Evolutionary conservation across 2,329 filamentous ascomycete genomes (phyloP), one percentile per base, ranked within the genome.

Genomic region (Arthrobotrys iridis): DNA sequence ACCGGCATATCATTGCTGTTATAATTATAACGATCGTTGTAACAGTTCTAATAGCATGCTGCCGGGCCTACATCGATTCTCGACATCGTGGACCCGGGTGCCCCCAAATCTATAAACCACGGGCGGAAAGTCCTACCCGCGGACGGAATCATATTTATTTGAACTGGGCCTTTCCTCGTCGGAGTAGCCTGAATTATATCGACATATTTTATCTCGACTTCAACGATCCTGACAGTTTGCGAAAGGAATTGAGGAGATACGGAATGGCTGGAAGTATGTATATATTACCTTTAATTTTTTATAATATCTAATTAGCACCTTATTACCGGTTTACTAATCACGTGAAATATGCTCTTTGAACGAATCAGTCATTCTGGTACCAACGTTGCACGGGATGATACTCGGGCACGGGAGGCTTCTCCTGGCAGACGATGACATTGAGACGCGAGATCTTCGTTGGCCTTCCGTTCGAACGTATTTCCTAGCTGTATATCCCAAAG

Each of bases 251-350:
- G 33, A 55, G 28, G 50, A 33, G 50, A 13, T 55, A 55, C n/a
- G 15, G n/a, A 55, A 55, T 55, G 28, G 50, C 50, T 22, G 50
- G 50, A 22, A 55, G 50, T 55, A 55, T 55, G 45, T 48, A 28
- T 48, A 48, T 48, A n/a, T 48, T 22, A 48, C 10, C 15, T 45
- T 20, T 8, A 20, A 45, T 45, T 24, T 5, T 24, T 10, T 20
- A 45, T 24, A 24, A 45, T 45, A 2, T 45, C 24, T 20, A 46
- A 46, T 8, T 46, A 46, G 20, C 28, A 10, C 7, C 24, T 45
- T 45, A 45, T 24, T 45, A 22, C 18, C 28, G 18, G 45, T 26
- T 48, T 30, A 4, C 45, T 48, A 28, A 30, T 48, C 24, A 45
- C 24, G 1, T 45, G 18, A 45, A 22, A 2, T 4, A 45, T 45